Conservation (phyloP, 768 basidiomycete species). For the Mrakia hoshinonis region DNA sequence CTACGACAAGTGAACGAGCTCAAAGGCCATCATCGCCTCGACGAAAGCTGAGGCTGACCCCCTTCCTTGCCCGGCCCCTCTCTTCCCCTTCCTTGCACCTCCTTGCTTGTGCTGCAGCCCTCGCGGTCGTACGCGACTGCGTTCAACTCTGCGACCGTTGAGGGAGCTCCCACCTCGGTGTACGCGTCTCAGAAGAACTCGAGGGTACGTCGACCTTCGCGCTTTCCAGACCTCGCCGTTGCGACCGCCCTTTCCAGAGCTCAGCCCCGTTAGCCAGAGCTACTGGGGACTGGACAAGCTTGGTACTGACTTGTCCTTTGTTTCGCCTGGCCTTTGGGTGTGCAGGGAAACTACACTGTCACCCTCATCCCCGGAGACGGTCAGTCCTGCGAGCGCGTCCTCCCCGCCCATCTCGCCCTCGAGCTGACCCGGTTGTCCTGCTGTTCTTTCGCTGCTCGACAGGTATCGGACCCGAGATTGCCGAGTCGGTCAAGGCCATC, state of each 20-base stretch:
- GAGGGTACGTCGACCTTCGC: constrained; percentile 48
- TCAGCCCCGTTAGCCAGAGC: constrained; percentile 5
- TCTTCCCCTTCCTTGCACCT: neutral
- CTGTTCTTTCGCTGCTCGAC: constrained; percentile 30
- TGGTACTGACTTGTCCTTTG: constrained; percentile 11
- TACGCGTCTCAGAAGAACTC: constrained; percentile 83
- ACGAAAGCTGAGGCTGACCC: neutral
- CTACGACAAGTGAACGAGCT: too few species aligned
- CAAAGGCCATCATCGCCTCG: too few species aligned
- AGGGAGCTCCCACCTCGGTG: constrained; percentile 64
- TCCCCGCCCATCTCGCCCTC: neutral
- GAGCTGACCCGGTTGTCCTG: neutral
- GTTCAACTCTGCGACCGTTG: constrained; percentile 37
- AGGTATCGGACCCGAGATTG: constrained; percentile 99
- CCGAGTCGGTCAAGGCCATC: constrained; percentile 88
- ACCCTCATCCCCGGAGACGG: constrained; percentile 96
- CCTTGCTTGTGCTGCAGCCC: neutral
- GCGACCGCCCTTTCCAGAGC: constrained; percentile 23
- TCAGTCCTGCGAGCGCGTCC: constrained; percentile 41
- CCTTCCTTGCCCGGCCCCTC: neutral
- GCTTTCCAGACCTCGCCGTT: neutral
- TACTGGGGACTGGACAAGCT: too few species aligned
- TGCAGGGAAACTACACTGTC: constrained; percentile 88
- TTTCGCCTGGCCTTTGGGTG: neutral
- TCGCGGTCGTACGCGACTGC: constrained; percentile 37